Base-by-base conservation (phyloP, 176 grass and related monocot species). In the Musa beccarii region DNA sequence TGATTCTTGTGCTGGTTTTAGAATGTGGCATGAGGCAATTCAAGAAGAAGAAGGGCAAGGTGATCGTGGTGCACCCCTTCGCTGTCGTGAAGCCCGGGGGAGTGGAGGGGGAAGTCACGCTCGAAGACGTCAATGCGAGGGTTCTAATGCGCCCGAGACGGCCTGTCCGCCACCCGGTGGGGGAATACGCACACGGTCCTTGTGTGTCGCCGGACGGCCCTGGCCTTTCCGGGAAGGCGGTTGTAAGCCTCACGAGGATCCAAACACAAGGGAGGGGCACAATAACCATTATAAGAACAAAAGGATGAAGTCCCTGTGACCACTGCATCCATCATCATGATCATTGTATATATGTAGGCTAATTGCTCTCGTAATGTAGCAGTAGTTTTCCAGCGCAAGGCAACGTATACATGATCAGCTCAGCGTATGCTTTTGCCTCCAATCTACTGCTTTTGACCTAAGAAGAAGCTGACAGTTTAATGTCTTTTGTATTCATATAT, bases 201-300 rank as follows among this genome's bases (percentile, higher is more conserved):
- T 83, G 90, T 43, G 86, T 80, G 3, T 86, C 88, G 10, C 72
- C 91, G 16, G 79, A 81, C 79, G 81, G 80, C 61, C 88, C 80
- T n/a, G 90, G 90, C 19, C 63, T 94, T 23, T 99, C 95, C 0
- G 95, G 95, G 22, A 99, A 89, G 84, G 75, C 86, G 1, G 88
- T 99, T 29, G 83, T 89, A 56, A 89, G 95, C 73, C 83, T 99
- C 68, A 84, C 86, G 1, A 83, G 86, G 76, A 88, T 99, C 73
- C 87, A 94, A 69, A 99, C 95, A 7, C 81, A 26, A 0, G 95
- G 95, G 0, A 89, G 85, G 53, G 95, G 95, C 68, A 99, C 95
- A 63, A 89, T 99, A 1, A 99, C 95, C 64, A 99, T 99, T 83
- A 87, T 99, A 54, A 87, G 95, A 79, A 99, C 95, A 62, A 75